A percentile compares a stretch with the other conserved stretches of the same genome.
These are phyloP conservation scores for Penicillium crystallinum DNA, from an alignment of 495 filamentous ascomycete species.

Conservation along the genomic window DNA sequence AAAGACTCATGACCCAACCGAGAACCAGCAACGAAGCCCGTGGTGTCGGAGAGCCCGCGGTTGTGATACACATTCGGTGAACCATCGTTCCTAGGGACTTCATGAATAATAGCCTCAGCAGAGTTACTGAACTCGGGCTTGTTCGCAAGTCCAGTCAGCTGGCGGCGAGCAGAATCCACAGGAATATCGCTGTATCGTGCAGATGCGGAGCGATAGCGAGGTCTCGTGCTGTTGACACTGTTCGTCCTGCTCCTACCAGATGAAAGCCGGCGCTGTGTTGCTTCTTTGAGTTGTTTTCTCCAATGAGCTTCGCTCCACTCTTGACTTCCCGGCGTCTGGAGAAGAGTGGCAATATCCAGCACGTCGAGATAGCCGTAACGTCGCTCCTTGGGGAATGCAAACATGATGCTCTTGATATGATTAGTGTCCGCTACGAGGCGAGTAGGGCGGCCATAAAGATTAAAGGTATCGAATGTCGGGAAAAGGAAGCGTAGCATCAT, in stretches of 20 bases:
- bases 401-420: slow-evolving; percentile 90
- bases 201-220: slow-evolving; percentile 60
- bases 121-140: slow-evolving; percentile 38
- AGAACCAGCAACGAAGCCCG: slow-evolving; percentile 22
- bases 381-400: slow-evolving; percentile 86
- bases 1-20: slow-evolving; percentile 22
- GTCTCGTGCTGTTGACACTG: slow-evolving; percentile 56
- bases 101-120: slow-evolving; percentile 33
- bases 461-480: slow-evolving; percentile 90
- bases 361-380: slow-evolving; percentile 90
- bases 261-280: slow-evolving; percentile 75
- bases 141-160: slow-evolving; percentile 48
- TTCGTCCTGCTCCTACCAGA: slow-evolving; percentile 45
- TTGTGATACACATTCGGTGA: slow-evolving; percentile 42
- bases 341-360: slow-evolving; percentile 72
- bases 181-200: slow-evolving; percentile 37
- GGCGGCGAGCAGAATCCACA: slow-evolving; percentile 31
- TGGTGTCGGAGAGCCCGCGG: slow-evolving; percentile 53
- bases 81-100: slow-evolving; percentile 28
- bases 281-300: slow-evolving; percentile 82
- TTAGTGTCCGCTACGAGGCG: slow-evolving; percentile 81
- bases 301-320: slow-evolving; percentile 88
- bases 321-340: slow-evolving; percentile 69
- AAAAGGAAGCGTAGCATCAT: slow-evolving; percentile 95
- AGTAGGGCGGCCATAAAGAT: slow-evolving; percentile 83